Conservation (phyloP, 192 early-diverging fungal species). For the Dissophora globulifera region DNA sequence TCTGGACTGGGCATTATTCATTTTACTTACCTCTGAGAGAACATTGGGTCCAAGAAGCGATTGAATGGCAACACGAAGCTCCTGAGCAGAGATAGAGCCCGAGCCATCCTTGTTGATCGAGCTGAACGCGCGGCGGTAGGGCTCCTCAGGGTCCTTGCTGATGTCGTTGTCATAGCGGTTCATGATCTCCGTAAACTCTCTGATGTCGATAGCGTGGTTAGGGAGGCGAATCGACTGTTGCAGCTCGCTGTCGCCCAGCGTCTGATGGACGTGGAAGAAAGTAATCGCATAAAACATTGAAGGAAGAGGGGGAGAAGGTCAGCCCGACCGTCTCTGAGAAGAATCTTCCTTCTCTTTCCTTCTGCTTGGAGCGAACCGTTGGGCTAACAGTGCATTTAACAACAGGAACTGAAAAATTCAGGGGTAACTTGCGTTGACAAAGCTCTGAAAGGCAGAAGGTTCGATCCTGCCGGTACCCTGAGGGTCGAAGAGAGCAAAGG, state of each 20-base stretch:
- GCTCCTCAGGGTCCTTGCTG: slow-evolving; percentile 66
- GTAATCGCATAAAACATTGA: background rate
- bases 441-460: slow-evolving; percentile 35
- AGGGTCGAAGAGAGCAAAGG: slow-evolving; percentile 40
- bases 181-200: slow-evolving; percentile 43
- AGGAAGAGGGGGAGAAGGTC: background rate
- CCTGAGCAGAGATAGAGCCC: slow-evolving; percentile 70
- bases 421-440: slow-evolving; percentile 11
- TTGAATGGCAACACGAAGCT: slow-evolving; percentile 68
- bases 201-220: slow-evolving; percentile 35
- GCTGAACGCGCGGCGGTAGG: slow-evolving; percentile 75
- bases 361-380: no score
- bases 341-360: no score
- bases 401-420: background rate
- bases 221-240: slow-evolving; percentile 31
- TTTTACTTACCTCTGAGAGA: slow-evolving; percentile 50
- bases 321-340: no score
- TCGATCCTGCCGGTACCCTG: slow-evolving; percentile 37
- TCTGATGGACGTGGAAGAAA: slow-evolving; percentile 1
- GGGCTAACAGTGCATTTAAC: background rate
- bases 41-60: slow-evolving; percentile 26
- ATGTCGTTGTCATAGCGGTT: slow-evolving; percentile 33
- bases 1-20: no score
- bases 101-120: slow-evolving; percentile 78
- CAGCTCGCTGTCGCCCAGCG: slow-evolving; percentile 39